Conservation (phyloP, 495 filamentous ascomycete species). For the Aspergillus saccharolyticus region DNA sequence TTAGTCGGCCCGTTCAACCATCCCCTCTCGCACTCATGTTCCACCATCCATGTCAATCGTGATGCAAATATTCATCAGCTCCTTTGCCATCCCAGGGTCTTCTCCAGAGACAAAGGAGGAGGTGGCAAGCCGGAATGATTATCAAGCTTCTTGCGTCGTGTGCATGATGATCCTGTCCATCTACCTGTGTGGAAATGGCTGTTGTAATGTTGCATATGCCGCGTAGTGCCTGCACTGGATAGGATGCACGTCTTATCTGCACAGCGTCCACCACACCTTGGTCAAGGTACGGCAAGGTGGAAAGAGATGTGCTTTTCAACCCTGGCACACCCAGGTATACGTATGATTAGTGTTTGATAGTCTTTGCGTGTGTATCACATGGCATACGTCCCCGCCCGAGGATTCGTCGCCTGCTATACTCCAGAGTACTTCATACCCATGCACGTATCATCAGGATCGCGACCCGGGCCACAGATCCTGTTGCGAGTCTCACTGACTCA, state of each 20-base stretch:
- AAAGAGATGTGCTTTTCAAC: background rate
- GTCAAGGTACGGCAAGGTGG: too few species aligned
- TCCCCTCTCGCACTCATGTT: background rate
- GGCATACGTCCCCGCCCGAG: background rate
- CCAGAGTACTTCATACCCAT: too few species aligned
- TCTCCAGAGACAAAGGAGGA: background rate
- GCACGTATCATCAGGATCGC: background rate
- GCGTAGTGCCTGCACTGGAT: constrained; percentile 14
- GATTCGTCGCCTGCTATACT: background rate
- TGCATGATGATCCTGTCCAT: background rate
- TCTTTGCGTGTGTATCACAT: background rate
- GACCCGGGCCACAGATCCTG: background rate
- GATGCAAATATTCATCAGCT: background rate
- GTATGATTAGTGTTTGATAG: background rate
- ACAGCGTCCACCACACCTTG: background rate
- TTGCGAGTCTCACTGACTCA: background rate
- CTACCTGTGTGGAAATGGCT: background rate
- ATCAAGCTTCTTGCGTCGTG: background rate
- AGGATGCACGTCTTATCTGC: background rate
- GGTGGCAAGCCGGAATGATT: background rate
- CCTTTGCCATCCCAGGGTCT: background rate
- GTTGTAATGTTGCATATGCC: constrained; percentile 12
- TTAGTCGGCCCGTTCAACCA: background rate
- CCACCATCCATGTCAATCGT: background rate
- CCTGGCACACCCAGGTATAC: background rate